Evolutionary conservation across 495 filamentous ascomycete species (phyloP).

Genomic region (Sabuloglossum arenarium): DNA sequence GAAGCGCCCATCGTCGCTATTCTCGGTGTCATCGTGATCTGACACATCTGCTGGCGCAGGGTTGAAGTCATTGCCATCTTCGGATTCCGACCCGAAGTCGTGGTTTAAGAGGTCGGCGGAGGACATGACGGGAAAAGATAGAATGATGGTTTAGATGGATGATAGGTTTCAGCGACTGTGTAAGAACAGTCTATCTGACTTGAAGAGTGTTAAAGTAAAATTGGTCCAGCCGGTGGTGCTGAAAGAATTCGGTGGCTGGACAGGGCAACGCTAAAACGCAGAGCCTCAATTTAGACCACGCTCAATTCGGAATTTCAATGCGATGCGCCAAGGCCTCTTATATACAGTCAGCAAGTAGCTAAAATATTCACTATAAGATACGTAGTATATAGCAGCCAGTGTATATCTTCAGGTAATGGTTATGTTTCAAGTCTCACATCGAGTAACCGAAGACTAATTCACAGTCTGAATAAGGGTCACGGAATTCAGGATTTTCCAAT

Average conservation of each 20-base stretch:
- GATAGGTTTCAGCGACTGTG: too few species aligned
- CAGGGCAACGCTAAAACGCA: background rate
- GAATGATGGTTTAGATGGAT: background rate
- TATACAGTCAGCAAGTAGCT: too few species aligned
- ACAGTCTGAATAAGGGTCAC: too few species aligned
- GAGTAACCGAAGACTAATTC: too few species aligned
- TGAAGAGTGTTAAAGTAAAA: background rate
- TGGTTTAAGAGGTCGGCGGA: conserved; percentile 8
- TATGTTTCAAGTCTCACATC: too few species aligned
- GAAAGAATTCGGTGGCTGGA: background rate
- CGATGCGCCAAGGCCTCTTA: too few species aligned
- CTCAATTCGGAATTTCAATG: background rate
- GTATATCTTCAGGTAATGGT: too few species aligned
- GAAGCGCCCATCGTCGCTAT: background rate
- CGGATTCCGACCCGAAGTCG: conserved; percentile 14
- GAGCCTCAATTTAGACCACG: background rate
- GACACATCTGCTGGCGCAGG: conserved; percentile 13
- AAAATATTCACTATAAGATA: too few species aligned
- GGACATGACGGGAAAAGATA: background rate
- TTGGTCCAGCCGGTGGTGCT: background rate
- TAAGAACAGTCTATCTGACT: background rate
- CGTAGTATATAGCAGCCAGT: too few species aligned
- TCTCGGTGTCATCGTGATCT: conserved; percentile 10
- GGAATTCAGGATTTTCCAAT: too few species aligned
- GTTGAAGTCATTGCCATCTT: conserved; percentile 16